Evolutionary conservation across 345 rosid species (phyloP).

Genomic region (Sonneratia caseolaris): DNA sequence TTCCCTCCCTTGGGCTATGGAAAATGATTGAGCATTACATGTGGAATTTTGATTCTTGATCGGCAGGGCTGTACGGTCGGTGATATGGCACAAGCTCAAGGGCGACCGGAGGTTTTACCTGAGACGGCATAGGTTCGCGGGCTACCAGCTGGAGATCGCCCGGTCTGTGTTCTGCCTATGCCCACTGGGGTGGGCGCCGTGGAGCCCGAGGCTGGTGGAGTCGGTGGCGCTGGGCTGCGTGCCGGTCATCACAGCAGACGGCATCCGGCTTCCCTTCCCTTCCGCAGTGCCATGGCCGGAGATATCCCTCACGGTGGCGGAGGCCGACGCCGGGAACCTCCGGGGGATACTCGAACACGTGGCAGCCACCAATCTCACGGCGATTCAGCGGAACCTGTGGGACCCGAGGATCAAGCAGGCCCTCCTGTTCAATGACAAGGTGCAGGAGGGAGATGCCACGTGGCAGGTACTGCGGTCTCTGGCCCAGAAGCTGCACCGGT

Average conservation of each 20-base stretch:
- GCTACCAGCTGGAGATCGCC: slow-evolving; percentile 71
- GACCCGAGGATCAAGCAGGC: slow-evolving; percentile 56
- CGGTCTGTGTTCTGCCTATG: slow-evolving; percentile 81
- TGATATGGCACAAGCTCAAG: slow-evolving; percentile 54
- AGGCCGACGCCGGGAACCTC: slow-evolving; percentile 57
- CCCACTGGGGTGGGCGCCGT: slow-evolving; percentile 98
- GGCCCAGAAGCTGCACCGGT: slow-evolving; percentile 39
- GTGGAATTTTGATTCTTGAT: not conserved
- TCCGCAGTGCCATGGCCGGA: slow-evolving; percentile 59
- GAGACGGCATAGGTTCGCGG: slow-evolving; percentile 62
- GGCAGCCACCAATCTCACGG: slow-evolving; percentile 56
- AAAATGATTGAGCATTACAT: not conserved
- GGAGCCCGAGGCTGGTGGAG: slow-evolving; percentile 95
- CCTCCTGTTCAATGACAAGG: slow-evolving; percentile 42
- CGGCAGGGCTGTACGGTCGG: slow-evolving; percentile 77
- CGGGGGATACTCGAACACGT: slow-evolving; percentile 60
- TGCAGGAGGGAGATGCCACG: slow-evolving; percentile 71
- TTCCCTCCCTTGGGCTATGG: not conserved
- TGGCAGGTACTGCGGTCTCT: slow-evolving; percentile 60
- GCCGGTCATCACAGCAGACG: slow-evolving; percentile 87
- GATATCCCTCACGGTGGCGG: slow-evolving; percentile 76
- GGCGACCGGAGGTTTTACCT: slow-evolving; percentile 69
- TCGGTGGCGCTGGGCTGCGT: slow-evolving; percentile 82
- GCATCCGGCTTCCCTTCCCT: slow-evolving; percentile 66
- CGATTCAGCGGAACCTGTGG: slow-evolving; percentile 54